Conservation (phyloP, 208 protist species). For the Eutreptiella sp. region DNA sequence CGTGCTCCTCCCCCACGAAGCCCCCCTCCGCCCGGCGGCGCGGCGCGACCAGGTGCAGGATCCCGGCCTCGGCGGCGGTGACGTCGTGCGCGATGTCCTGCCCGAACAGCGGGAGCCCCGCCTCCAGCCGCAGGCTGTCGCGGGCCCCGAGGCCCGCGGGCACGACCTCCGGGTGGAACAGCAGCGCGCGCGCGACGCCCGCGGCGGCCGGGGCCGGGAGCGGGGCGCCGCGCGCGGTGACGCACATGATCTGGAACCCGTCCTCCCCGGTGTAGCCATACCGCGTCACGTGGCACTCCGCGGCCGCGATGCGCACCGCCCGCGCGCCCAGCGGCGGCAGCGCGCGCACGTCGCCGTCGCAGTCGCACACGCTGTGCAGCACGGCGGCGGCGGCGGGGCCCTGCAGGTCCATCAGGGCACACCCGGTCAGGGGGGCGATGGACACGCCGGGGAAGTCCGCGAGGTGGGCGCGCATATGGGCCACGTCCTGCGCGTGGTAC, state of each 20-base stretch:
- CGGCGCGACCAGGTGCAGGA: conserved; percentile 90
- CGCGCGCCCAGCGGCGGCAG: conserved; percentile 72
- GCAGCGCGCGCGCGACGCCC: conserved; percentile 53
- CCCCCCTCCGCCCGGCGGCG: conserved; percentile 78
- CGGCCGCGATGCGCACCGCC: conserved; percentile 45
- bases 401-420: conserved; percentile 82
- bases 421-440: conserved; percentile 59
- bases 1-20: conserved; percentile 80
- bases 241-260: conserved; percentile 92
- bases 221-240: conserved; percentile 35
- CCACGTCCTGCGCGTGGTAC: conserved; percentile 86
- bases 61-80: conserved; percentile 82
- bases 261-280: conserved; percentile 98
- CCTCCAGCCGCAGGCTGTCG: conserved; percentile 92
- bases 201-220: too few relatives aligned
- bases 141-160: conserved; percentile 84
- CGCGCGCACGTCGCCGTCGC: conserved; percentile 36
- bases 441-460: conserved; percentile 59
- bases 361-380: too few relatives aligned
- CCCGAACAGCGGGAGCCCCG: conserved; percentile 95
- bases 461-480: conserved; percentile 56
- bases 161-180: conserved; percentile 41
- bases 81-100: conserved; percentile 91
- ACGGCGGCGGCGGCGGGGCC: conserved; percentile 73
- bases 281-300: conserved; percentile 58